Conservation (phyloP, 2,329 filamentous ascomycete genomes). For the Capronia americana region DNA sequence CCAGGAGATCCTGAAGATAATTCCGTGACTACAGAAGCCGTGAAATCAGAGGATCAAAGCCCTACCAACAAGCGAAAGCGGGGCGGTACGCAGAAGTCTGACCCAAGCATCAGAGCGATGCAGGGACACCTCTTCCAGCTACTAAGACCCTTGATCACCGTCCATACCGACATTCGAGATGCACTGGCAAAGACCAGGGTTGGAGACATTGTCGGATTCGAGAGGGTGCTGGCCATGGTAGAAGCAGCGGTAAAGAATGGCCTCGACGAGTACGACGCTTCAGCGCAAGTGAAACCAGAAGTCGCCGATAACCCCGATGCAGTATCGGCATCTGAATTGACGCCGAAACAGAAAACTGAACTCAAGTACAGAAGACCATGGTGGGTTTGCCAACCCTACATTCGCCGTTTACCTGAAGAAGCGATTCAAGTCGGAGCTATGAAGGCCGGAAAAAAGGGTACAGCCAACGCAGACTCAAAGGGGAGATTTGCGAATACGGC, state of each 20-base stretch:
- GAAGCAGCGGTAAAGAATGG: conserved; percentile 71
- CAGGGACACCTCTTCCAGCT: conserved; percentile 94
- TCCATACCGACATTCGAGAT: conserved; percentile 83
- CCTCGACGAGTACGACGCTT: conserved; percentile 31
- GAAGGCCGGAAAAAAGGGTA: conserved; percentile 69
- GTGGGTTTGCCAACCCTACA: conserved; percentile 89
- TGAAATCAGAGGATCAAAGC: conserved; percentile 28
- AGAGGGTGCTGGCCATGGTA: conserved; percentile 75
- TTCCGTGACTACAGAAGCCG: neutral
- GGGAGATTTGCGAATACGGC: conserved; percentile 36
- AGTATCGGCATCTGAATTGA: conserved; percentile 41
- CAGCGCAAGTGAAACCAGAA: neutral
- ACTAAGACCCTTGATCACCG: conserved; percentile 78
- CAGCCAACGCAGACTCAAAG: conserved; percentile 38
- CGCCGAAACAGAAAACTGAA: conserved; percentile 61
- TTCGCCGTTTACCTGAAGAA: conserved; percentile 85
- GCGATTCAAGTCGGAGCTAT: conserved; percentile 82
- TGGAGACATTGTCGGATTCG: conserved; percentile 77
- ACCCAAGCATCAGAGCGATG: conserved; percentile 77
- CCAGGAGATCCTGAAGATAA: conserved; percentile 55
- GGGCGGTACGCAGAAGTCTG: conserved; percentile 50
- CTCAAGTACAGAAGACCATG: conserved; percentile 78
- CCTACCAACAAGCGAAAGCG: conserved; percentile 46
- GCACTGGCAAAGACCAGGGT: conserved; percentile 72
- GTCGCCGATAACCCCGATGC: conserved; percentile 63